These are phyloP conservation scores for Rhododendron mucronatum DNA, from an alignment of 148 eudicot genomes.

Conservation along the genomic window DNA sequence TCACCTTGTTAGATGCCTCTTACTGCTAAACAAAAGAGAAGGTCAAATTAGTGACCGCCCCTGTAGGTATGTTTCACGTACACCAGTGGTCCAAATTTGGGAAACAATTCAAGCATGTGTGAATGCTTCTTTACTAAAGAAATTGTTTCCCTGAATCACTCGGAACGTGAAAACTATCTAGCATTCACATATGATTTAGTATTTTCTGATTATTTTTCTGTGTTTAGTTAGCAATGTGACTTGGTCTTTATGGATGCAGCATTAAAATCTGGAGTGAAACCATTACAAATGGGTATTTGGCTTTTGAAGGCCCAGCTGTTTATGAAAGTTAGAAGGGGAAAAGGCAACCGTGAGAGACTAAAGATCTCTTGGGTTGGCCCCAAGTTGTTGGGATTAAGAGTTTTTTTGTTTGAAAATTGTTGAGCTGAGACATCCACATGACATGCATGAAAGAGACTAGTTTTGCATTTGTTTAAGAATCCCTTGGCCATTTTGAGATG, in stretches of 20 bases:
- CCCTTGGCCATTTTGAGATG: not conserved
- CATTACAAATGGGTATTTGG: not conserved
- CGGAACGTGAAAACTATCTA: not conserved
- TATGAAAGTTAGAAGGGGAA: not conserved
- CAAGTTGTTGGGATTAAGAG: not conserved
- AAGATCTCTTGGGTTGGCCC: not conserved
- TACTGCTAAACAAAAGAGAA: not conserved
- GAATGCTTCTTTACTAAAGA: not conserved
- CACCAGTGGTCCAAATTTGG: not conserved
- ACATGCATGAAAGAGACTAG: not conserved
- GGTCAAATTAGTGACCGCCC: not conserved
- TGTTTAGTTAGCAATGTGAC: not conserved
- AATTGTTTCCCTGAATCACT: not conserved
- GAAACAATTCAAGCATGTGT: not conserved
- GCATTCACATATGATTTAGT: not conserved
- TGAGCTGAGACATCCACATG: constrained; percentile 5
- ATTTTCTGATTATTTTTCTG: not conserved
- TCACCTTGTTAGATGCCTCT: not conserved
- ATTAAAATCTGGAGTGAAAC: not conserved
- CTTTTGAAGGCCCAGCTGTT: not conserved
- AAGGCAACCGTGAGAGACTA: not conserved
- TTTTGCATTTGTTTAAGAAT: not conserved
- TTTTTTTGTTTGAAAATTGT: not conserved
- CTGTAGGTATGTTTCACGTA: not conserved
- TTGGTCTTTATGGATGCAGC: not conserved